Base-by-base conservation (phyloP, 2,329 filamentous ascomycete species). In the Mollisia scopiformis region DNA sequence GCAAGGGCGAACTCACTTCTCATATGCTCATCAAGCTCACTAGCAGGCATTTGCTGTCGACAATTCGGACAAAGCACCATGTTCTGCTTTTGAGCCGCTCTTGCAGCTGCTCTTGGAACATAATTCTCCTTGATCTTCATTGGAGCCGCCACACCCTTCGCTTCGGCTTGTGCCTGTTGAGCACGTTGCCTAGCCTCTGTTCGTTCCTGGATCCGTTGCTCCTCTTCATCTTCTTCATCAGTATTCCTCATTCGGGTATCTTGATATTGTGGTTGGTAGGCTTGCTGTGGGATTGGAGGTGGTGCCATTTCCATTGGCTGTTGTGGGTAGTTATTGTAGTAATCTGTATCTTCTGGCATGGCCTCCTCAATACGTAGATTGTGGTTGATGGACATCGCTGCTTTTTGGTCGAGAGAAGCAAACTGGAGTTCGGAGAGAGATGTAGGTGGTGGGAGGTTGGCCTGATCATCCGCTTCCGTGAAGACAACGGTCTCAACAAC, bases 71-170 rank as follows among this genome's bases (percentile, higher is more conserved):
- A 98, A 59, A 96, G 80, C 3, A 89, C 90, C 74, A 88, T 43
- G 81, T 80, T 56, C 82, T 85, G 82, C 72, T 85, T 87, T 72
- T 86, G 89, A 50, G 88, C 87, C 28, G 86, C 83, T 72, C 88
- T 85, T 58, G 89, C 88, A 46, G 91, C 88, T 2, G 92, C 92
- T 54, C 92, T 87, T 0, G 94, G 93, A 19, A 97, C 90, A 73
- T 97, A 97, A 76, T 97, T 94, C 73, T 91, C 91, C 73, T 92
- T 90, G 74, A 98, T 97, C 75, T 93, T 94, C 87, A 96, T 93
- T 0, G 89, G 85, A 31, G 82, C 83, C 46, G 84, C 81, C 51
- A 84, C 84, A 35, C 86, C 86, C 71, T 88, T 88, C 7, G 91
- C 88, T 61, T 92, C 90, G n/a, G 89, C 87, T 72, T 93, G 89